phyloP scores from a whole-genome alignment of 2,329 filamentous ascomycete genomes.

The Fusarium hostae region DNA sequence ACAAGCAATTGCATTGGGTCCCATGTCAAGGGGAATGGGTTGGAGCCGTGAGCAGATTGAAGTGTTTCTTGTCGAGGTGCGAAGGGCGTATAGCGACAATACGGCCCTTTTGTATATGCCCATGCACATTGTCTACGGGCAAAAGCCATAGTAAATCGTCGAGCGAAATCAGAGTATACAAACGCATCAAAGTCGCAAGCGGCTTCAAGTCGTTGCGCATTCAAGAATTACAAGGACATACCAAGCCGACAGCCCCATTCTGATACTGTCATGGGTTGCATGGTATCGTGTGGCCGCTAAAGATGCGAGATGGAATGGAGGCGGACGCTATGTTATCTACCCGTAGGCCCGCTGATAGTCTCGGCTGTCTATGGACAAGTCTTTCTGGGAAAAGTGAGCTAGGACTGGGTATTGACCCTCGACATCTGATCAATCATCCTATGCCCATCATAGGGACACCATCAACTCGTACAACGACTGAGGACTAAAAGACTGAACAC shows the following conservation, averaged over 20 bases:
- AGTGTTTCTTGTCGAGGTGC: slow-evolving; percentile 59
- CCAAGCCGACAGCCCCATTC: background rate
- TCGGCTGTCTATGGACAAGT: background rate
- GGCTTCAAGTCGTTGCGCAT: background rate
- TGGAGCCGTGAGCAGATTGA: slow-evolving; percentile 62
- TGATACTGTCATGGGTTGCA: background rate
- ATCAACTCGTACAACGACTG: background rate
- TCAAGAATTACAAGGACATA: background rate
- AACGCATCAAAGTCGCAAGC: background rate
- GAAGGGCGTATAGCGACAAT: slow-evolving; percentile 60
- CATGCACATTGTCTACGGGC: slow-evolving; percentile 64
- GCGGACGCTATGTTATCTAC: slow-evolving; percentile 6
- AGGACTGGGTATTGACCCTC: background rate
- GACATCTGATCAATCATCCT: background rate
- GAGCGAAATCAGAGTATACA: background rate
- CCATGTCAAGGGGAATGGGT: slow-evolving; percentile 60
- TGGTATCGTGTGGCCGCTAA: slow-evolving; percentile 7
- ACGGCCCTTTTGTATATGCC: slow-evolving; percentile 64
- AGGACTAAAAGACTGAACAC: background rate
- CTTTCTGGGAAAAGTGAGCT: background rate
- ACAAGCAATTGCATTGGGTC: slow-evolving; percentile 63
- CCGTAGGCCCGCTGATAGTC: background rate
- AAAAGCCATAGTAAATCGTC: slow-evolving; percentile 55
- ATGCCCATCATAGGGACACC: background rate
- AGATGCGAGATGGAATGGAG: slow-evolving; percentile 4